A percentile compares a stretch with the other conserved stretches of the same genome.
phyloP scores from a whole-genome alignment of 768 basidiomycete genomes.

The Crucibulum laeve region DNA sequence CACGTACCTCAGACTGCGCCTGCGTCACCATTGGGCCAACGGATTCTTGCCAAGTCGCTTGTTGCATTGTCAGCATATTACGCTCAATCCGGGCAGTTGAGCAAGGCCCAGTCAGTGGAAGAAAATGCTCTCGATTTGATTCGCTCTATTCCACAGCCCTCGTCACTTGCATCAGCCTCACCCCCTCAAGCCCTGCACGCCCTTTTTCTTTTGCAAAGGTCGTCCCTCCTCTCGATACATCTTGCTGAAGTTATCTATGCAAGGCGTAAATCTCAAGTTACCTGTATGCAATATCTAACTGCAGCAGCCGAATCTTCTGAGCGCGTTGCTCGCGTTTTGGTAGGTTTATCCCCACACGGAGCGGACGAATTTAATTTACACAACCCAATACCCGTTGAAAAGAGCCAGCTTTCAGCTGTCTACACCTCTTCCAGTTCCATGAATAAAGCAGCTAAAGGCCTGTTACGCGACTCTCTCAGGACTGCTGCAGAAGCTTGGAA shows the following conservation, averaged over 20 bases:
- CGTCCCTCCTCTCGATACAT: constrained; percentile 69
- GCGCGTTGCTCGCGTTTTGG: constrained; percentile 52
- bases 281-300: constrained; percentile 52
- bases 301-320: constrained; percentile 68
- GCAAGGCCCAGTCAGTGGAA: constrained; percentile 52
- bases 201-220: constrained; percentile 66
- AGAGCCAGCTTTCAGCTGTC: constrained; percentile 30
- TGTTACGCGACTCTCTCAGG: constrained; percentile 67
- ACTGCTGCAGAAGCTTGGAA: constrained; percentile 76
- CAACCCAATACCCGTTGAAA: constrained; percentile 12
- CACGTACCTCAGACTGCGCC: constrained; percentile 36
- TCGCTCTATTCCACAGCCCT: constrained; percentile 46
- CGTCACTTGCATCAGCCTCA: constrained; percentile 36
- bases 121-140: constrained; percentile 52
- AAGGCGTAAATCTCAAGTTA: constrained; percentile 28
- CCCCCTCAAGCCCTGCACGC: constrained; percentile 60
- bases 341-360: constrained; percentile 31
- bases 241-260: constrained; percentile 70
- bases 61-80: constrained; percentile 72
- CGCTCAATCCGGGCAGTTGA: constrained; percentile 52
- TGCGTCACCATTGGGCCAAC: constrained; percentile 57
- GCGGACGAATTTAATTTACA: constrained; percentile 27
- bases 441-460: constrained; percentile 46
- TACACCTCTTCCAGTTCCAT: constrained; percentile 48
- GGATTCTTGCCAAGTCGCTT: constrained; percentile 54